phyloP scores from a whole-genome alignment of 2,329 filamentous ascomycete genomes.

The Xylariaceae sp. region DNA sequence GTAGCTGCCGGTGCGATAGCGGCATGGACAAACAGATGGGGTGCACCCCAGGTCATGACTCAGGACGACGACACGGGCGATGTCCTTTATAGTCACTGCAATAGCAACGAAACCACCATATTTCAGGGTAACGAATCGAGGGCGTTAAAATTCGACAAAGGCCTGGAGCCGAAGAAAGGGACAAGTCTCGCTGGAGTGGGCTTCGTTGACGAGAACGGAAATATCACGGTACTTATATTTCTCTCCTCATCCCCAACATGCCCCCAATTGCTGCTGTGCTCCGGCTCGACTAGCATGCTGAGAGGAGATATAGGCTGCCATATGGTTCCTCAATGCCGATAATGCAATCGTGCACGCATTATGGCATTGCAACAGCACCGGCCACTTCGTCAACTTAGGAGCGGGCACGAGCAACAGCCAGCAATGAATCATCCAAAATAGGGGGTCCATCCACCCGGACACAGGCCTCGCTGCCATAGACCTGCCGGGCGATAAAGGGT shows the following conservation, averaged over 20 bases:
- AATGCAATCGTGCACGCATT: constrained; percentile 6
- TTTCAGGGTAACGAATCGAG: constrained; percentile 13
- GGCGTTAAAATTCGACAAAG: constrained; percentile 5
- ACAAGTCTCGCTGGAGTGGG: constrained; percentile 10
- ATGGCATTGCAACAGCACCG: constrained; percentile 12
- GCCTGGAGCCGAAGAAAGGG: constrained; percentile 8
- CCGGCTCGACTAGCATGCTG: not conserved
- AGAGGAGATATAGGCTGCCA: constrained; percentile 1
- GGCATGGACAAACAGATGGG: constrained; percentile 8
- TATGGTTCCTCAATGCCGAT: constrained; percentile 6
- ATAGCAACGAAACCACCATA: constrained; percentile 10
- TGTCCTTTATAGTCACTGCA: constrained; percentile 18
- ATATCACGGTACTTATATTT: constrained; percentile 1
- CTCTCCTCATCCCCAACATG: not conserved
- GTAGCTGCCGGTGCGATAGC: constrained; percentile 1
- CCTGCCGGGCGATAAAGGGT: constrained; percentile 5
- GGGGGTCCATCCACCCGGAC: not conserved
- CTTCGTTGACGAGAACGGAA: constrained; percentile 1
- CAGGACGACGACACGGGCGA: constrained; percentile 17
- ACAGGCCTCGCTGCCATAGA: constrained; percentile 10
- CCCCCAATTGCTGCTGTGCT: too few relatives aligned
- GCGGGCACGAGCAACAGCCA: not conserved
- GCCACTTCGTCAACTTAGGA: constrained; percentile 10
- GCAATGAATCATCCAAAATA: constrained; percentile 3
- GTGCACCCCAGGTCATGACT: constrained; percentile 17